Evolutionary conservation across 257 asterid species (phyloP).

Genomic region (Osmanthus fragrans): DNA sequence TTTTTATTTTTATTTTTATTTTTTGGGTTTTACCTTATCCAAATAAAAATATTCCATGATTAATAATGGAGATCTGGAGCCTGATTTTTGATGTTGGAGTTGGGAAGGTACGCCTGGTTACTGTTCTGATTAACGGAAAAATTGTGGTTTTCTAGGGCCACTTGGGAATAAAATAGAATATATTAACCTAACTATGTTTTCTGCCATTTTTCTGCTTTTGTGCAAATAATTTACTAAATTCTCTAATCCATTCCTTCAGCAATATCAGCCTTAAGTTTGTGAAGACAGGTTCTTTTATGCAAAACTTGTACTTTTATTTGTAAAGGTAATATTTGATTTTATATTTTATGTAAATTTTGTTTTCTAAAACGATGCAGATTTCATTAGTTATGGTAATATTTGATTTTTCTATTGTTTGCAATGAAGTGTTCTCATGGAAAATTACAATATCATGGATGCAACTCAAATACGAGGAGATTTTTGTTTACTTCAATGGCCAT

Average conservation of each 20-base stretch:
- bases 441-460: constrained; percentile 3
- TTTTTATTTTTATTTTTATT: too few species aligned
- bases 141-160: not conserved
- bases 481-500: constrained; percentile 17
- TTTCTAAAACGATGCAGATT: not conserved
- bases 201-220: not conserved
- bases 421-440: constrained; percentile 2
- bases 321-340: not conserved
- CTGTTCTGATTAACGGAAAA: constrained; percentile 33
- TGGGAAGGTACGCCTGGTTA: constrained; percentile 29
- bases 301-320: not conserved
- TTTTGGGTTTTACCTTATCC: not conserved
- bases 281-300: not conserved
- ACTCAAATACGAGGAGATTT: constrained; percentile 31
- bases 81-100: constrained; percentile 34
- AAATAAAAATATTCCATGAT: not conserved
- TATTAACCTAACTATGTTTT: not conserved
- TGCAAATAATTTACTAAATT: not conserved
- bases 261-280: not conserved
- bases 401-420: not conserved
- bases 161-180: not conserved
- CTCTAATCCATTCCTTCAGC: not conserved
- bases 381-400: constrained; percentile 10
- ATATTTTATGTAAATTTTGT: not conserved
- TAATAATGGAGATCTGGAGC: constrained; percentile 7